Evolutionary conservation across 352 stramenopile species (phyloP), one percentile per base, ranked within the genome.

Genomic region (Pythium biforme): DNA sequence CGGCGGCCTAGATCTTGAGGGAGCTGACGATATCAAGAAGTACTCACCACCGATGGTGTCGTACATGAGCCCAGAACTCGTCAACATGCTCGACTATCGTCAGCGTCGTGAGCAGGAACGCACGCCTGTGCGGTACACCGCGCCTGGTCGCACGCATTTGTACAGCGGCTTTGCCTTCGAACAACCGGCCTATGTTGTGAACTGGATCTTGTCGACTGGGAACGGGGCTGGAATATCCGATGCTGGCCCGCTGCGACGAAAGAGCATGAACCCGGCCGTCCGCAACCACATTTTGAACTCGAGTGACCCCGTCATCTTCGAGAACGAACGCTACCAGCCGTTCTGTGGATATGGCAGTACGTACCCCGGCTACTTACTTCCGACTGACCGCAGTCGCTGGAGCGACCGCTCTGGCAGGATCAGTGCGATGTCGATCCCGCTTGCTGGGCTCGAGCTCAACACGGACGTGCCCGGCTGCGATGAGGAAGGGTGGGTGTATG

Each of bases 101-200:
- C 75, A 89, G 49, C 82, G 82, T 48, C 76, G 84, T 14, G 77
- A 81, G 17, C 77, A 87, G 20, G 82, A 90, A 37, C 74, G 75
- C 25, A 59, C 73, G 17, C 80, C 83, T 10, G 69, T 81, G 26
- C 69, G 64, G 1, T 76, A 75, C 45, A 68, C 66, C n/a, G 72
- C 77, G 2, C 71, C 74, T 1, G 69, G 71, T 14, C 72, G 81
- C 22, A 72, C 73, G 3, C 74, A 86, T 11, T 41, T 86, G 41
- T 89, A 95, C 70, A 88, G 71, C n/a, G 86, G 86, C 4, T 95
- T 95, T 59, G 86, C 86, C 7, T 95, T 93, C 59, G 86, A 91
- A 39, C 75, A 90, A 55, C 86, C 86, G 11, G 86, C 81, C 25
- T 76, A 87, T 43, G 70, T 93, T 22, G 64, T 95, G 27, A 86